Evolutionary conservation across 1,139 yeast species (phyloP), one percentile per base, ranked within the genome.

Genomic region (Candida tunisiensis): DNA sequence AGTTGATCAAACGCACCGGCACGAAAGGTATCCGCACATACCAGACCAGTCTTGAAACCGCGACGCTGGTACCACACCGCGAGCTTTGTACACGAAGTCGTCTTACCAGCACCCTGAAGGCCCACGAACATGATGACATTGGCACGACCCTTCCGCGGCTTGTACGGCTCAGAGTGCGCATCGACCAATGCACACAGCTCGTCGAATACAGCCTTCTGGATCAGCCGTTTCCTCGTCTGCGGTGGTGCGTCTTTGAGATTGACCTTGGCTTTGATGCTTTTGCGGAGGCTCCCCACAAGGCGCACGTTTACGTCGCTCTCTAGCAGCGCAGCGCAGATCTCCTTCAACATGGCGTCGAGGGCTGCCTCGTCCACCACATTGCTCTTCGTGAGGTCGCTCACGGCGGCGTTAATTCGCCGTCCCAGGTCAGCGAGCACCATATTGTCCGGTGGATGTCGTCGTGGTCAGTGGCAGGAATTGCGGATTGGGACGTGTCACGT

Each of bases 1-100:
- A 88, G 66, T 60, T 88, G 98, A 55, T 88, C 98, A 60, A 88
- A 88, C 2, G 98, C 98, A 64, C 98, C 98, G 19, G 98, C 98
- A 64, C 98, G 73, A 62, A 88, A 88, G 22, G 98, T 88, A 62
- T 88, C 98, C 3, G 98, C 98, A 69, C 98, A 91, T 16, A 88
- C 96, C 44, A 88, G 60, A 28, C 98, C 98, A 25, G 83, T 93
- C 48, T 82, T 83, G 55, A 74, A 82, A 1, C 95, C 95, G 47
- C 96, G 64, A 49, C 88, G 71, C 46, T 85, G 88, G 49, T 88
- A 91, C 52, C 80, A 85, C 1, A 82, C 92, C 0, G 98, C 98
- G 41, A 88, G 62, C 51, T 88, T 88, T 1, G 98, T 88, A 69
- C 96, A 85, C 2, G 95, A 74, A 0, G 98, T 88, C 16, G 98